These are phyloP conservation scores for Dothideomycetes sp. DNA, from an alignment of 2,329 filamentous ascomycete species.

Conservation along the genomic window DNA sequence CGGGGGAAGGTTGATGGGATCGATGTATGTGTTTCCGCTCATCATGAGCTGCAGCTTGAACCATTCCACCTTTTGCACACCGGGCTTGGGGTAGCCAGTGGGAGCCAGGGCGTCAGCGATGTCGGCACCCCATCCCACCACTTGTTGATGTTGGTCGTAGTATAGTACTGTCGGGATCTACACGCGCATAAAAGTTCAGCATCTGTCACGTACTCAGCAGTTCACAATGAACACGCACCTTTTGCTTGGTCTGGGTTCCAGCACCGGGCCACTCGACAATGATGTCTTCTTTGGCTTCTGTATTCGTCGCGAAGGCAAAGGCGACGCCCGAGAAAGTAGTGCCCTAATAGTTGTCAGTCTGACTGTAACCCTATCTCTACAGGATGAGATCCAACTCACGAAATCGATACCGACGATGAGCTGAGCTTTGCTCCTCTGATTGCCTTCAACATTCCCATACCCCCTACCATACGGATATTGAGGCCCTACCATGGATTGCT, in stretches of 20 bases:
- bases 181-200: constrained; percentile 16
- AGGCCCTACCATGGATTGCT: constrained; percentile 14
- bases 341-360: constrained; percentile 47
- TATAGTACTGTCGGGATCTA: constrained; percentile 98
- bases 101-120: constrained; percentile 94
- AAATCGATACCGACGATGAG: constrained; percentile 99
- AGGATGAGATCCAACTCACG: constrained; percentile 45
- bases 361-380: constrained; percentile 3
- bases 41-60: constrained; percentile 99
- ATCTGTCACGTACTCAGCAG: background rate
- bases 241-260: constrained; percentile 96
- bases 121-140: constrained; percentile 98
- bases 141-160: constrained; percentile 98
- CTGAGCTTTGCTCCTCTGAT: constrained; percentile 85
- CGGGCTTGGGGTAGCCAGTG: constrained; percentile 93
- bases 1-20: constrained; percentile 95
- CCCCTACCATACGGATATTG: constrained; percentile 14
- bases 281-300: constrained; percentile 95
- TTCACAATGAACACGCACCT: constrained; percentile 49
- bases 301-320: constrained; percentile 88
- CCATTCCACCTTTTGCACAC: constrained; percentile 98
- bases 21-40: constrained; percentile 97
- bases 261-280: constrained; percentile 98
- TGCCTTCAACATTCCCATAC: constrained; percentile 66
- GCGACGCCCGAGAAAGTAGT: constrained; percentile 97